Base-by-base conservation (phyloP, 73 alveolate genomes). In the Paramecium primaurelia region DNA sequence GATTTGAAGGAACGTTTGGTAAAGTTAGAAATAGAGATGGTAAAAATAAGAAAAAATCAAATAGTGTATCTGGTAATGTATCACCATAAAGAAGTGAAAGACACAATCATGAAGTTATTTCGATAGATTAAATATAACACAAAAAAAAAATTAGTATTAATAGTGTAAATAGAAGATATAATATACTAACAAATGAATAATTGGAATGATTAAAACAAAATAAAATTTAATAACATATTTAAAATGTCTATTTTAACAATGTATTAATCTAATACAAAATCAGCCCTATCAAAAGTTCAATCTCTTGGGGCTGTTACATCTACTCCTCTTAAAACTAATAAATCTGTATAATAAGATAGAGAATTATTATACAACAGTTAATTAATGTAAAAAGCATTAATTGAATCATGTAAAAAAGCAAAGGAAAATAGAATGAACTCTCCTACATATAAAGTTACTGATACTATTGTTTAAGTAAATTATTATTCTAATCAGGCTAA, bases 361-460 rank as follows among this genome's bases (percentile, higher is more conserved):
- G 69, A 75, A 75, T 75, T 32, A 42, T 42, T 75, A 7, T 75
- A 75, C 25, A 75, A 36, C 8, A 75, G 68, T 37, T 22, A 75
- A 75, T 40, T 75, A 2, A 75, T 75, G 88, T 12, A 42, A 36
- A 75, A 75, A 38, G 88, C 88, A 36, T 38, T 75, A n/a, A 34
- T 75, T 16, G 69, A 75, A 36, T 75, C 68, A 34, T 14, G 68
- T 11, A 42, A 75, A 75, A 75, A 75, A 40, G 36, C 58, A 3
- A 75, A 42, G 14, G 88, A 75, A 42, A 38, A n/a, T n/a, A 75
- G 34, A 75, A 42, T 42, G 38, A 75, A 75, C 47, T 75, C 88
- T 38, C 88, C 64, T 36, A 75, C 88, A 3, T 75, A 36, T 42
- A 30, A 75, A 42, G 37, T 75, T 25, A 75, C 88, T 22, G 59